A percentile compares a stretch with the other conserved stretches of the same genome.
phyloP scores from a whole-genome alignment of 2,329 filamentous ascomycete species.

The Pseudocercospora macadamiae region DNA sequence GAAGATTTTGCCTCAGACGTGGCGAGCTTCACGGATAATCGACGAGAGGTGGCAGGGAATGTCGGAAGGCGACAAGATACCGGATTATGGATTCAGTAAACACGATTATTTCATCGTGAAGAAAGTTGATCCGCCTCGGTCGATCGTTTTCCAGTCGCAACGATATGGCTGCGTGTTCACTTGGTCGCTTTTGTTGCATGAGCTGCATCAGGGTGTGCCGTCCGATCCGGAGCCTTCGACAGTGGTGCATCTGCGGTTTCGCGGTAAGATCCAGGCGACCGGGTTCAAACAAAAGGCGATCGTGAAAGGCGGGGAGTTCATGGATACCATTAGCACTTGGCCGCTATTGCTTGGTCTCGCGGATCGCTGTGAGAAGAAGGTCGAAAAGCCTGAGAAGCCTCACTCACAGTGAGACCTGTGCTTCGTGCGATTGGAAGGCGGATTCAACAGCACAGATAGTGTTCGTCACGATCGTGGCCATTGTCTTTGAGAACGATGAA shows the following conservation, averaged over 20 bases:
- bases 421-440: background rate
- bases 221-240: slow-evolving; percentile 13
- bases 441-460: background rate
- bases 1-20: slow-evolving; percentile 19
- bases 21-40: slow-evolving; percentile 21
- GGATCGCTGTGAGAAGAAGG: slow-evolving; percentile 23
- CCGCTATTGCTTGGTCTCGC: slow-evolving; percentile 27
- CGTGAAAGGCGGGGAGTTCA: slow-evolving; percentile 21
- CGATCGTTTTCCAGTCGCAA: slow-evolving; percentile 20
- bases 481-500: background rate
- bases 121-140: slow-evolving; percentile 14
- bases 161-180: slow-evolving; percentile 25
- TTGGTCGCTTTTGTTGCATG: slow-evolving; percentile 27
- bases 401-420: background rate
- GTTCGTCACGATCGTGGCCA: background rate
- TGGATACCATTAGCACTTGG: slow-evolving; percentile 24
- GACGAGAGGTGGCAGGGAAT: slow-evolving; percentile 24
- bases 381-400: slow-evolving; percentile 8
- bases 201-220: slow-evolving; percentile 9
- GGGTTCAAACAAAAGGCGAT: slow-evolving; percentile 21
- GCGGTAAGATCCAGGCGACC: slow-evolving; percentile 25
- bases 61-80: slow-evolving; percentile 22
- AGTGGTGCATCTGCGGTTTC: slow-evolving; percentile 27
- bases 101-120: slow-evolving; percentile 28
- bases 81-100: slow-evolving; percentile 26